phyloP scores from a whole-genome alignment of 371 early-diverging fungal species.

The Phascolomyces articulosus region DNA sequence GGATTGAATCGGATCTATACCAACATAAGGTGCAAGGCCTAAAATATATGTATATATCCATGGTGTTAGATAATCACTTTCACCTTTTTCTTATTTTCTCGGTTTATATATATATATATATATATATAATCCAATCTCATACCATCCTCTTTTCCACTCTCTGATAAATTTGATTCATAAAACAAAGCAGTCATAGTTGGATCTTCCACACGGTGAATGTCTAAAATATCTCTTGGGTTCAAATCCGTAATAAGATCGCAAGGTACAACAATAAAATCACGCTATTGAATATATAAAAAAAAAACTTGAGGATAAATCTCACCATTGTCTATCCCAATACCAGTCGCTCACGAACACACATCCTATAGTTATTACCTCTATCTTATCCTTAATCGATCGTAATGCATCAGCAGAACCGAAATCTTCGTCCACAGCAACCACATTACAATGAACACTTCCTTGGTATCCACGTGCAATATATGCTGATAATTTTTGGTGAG shows the following conservation, averaged over 20 bases:
- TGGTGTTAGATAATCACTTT: not conserved
- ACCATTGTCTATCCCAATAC: too few species aligned
- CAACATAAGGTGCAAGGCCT: slow-evolving; percentile 71
- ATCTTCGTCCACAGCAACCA: slow-evolving; percentile 74
- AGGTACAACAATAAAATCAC: slow-evolving; percentile 87
- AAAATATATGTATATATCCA: not conserved
- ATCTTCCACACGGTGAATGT: slow-evolving; percentile 75
- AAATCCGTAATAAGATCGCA: slow-evolving; percentile 89
- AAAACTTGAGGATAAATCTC: too few species aligned
- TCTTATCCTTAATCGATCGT: slow-evolving; percentile 75
- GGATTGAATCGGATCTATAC: slow-evolving; percentile 75
- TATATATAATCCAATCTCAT: too few species aligned
- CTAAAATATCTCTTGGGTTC: slow-evolving; percentile 80
- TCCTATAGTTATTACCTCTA: too few species aligned
- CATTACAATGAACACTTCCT: slow-evolving; percentile 58
- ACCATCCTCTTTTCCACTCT: slow-evolving; percentile 64
- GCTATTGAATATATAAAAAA: not conserved
- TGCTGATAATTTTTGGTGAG: slow-evolving; percentile 58
- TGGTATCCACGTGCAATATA: slow-evolving; percentile 79
- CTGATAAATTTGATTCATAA: slow-evolving; percentile 70
- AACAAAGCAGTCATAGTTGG: slow-evolving; percentile 82
- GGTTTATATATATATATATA: not conserved
- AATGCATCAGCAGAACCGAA: slow-evolving; percentile 88
- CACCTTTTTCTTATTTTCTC: not conserved
- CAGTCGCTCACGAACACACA: too few species aligned